Base-by-base conservation (phyloP, 2,329 filamentous ascomycete species). In the Phoma herbarum region DNA sequence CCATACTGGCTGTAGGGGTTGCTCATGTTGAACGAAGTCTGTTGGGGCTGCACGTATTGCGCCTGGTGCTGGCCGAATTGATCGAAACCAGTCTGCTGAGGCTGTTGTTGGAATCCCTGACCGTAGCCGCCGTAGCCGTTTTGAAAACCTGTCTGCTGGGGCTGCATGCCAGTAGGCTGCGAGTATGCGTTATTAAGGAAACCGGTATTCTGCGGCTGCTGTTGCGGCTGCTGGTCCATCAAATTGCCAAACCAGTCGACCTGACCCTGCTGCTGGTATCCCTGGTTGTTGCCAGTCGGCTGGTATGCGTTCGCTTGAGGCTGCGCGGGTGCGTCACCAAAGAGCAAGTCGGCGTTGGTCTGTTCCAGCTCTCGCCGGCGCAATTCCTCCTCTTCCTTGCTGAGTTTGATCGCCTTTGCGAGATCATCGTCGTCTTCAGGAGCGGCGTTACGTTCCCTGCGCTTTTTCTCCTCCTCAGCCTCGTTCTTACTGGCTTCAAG, bases 191-290 rank as follows among this genome's bases (percentile, higher is more conserved):
- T 88, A 77, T 88, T 88, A 63, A 89, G 77, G 70, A 84, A 90
- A 6, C 87, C 88, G 14, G 88, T 90, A 52, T 82, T 85, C 76
- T 93, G 88, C 66, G 89, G 81, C 64, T 82, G 80, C 48, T 81
- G 76, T 65, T 80, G 76, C 68, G 77, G 78, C 41, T 81, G 87
- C 70, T 88, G 88, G 58, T 94, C 91, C 71, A 98, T 90, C 12
- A 93, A 92, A 77, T 99, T 99, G 59, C 94, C 95, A 70, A 96
- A 95, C 87, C 96, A 98, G 79, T 99, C 95, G 18, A 99, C 95
- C 12, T 92, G 92, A 57, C 90, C 90, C 75, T 97, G 94, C 79
- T 99, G 95, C 81, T 98, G 93, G 73, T 99, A 99, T 45, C 94
- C 94, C 80, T 97, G 93, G 78, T 97, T 98, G 81, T 92, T 93